Conservation (phyloP, 2,329 filamentous ascomycete species). For the Pseudogymnoascus sp. region DNA sequence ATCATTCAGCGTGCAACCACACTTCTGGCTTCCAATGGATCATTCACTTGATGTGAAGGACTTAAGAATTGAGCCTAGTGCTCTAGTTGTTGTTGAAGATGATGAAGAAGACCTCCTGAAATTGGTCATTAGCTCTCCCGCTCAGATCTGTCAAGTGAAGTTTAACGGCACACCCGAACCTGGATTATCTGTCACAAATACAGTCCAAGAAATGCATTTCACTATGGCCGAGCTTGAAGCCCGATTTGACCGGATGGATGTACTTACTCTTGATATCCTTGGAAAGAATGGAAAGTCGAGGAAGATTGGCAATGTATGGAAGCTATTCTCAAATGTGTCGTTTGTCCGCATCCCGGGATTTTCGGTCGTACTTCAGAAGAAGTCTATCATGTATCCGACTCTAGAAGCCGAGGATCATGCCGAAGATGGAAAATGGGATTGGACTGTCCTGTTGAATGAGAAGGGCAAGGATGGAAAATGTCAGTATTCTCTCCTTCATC, state of each 20-base stretch:
- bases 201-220: slow-evolving; percentile 19
- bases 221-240: slow-evolving; percentile 24
- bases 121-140: slow-evolving; percentile 19
- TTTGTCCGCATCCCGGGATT: slow-evolving; percentile 33
- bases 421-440: slow-evolving; percentile 16
- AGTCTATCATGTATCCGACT: slow-evolving; percentile 8
- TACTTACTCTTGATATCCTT: slow-evolving; percentile 29
- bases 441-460: slow-evolving; percentile 27
- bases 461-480: slow-evolving; percentile 11
- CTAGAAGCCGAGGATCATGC: background rate
- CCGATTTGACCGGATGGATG: slow-evolving; percentile 24
- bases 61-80: slow-evolving; percentile 11
- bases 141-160: slow-evolving; percentile 24
- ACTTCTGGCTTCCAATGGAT: slow-evolving; percentile 59
- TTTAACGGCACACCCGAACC: slow-evolving; percentile 21
- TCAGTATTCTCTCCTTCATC: slow-evolving; percentile 11
- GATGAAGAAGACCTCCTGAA: slow-evolving; percentile 19
- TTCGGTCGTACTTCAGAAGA: slow-evolving; percentile 31
- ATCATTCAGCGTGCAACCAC: slow-evolving; percentile 58
- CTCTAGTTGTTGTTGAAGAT: slow-evolving; percentile 16
- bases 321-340: slow-evolving; percentile 23
- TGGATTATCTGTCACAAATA: slow-evolving; percentile 17
- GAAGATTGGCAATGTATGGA: slow-evolving; percentile 28
- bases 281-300: slow-evolving; percentile 34
- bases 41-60: slow-evolving; percentile 26